Evolutionary conservation across 352 stramenopile species (phyloP).

Genomic region (Globisporangium megalacanthum): DNA sequence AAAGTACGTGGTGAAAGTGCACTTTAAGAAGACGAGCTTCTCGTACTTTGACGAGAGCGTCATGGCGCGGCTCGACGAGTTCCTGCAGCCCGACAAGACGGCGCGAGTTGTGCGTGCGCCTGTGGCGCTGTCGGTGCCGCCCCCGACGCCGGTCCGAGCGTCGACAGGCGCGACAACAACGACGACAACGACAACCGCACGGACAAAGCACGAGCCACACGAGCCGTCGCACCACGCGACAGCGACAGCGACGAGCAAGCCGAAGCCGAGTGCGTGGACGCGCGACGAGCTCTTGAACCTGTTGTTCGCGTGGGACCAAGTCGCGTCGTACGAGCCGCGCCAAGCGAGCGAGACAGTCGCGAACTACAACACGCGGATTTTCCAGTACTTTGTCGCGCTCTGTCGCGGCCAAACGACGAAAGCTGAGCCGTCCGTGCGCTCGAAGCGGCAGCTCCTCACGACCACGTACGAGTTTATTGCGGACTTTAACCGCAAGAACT

Average conservation of each 20-base stretch:
- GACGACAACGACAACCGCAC: neutral
- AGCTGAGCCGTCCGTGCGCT: constrained; percentile 6
- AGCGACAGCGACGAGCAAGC: constrained; percentile 2
- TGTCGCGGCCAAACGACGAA: neutral
- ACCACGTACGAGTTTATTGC: constrained; percentile 12
- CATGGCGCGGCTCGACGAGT: constrained; percentile 6
- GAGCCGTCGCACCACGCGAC: neutral
- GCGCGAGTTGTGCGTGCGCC: neutral
- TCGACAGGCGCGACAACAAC: neutral
- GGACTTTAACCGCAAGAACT: constrained; percentile 15
- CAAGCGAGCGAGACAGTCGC: neutral
- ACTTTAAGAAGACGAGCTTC: constrained; percentile 15
- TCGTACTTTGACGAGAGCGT: constrained; percentile 10
- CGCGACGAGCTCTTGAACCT: constrained; percentile 9
- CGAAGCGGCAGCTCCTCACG: constrained; percentile 11
- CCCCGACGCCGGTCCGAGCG: neutral
- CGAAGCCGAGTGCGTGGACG: constrained; percentile 8
- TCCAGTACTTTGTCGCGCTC: constrained; percentile 7
- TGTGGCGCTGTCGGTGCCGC: neutral
- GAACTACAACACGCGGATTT: constrained; percentile 9
- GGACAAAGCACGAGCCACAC: neutral
- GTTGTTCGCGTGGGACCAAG: constrained; percentile 5
- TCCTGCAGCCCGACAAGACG: constrained; percentile 3
- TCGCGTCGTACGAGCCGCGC: neutral
- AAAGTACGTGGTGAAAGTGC: constrained; percentile 9